phyloP scores from a whole-genome alignment of 108 stramenopile species.

The Chaetoceros muelleri region DNA sequence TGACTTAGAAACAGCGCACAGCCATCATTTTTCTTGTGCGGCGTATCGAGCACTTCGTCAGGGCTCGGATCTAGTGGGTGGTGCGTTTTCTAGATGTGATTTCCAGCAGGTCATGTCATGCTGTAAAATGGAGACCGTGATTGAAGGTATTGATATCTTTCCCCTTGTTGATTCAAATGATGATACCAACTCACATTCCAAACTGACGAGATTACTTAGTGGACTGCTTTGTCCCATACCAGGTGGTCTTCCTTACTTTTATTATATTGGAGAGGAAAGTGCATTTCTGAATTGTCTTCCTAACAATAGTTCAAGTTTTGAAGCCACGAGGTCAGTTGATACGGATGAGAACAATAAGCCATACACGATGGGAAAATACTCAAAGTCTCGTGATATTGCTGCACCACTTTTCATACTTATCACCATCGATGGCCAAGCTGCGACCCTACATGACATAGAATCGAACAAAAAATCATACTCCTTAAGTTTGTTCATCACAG shows the following conservation, averaged over 20 bases:
- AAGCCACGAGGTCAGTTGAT: too few relatives aligned
- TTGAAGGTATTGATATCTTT: conserved; percentile 1
- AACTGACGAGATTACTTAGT: not conserved
- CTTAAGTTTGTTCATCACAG: conserved; percentile 13
- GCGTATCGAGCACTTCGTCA: conserved; percentile 44
- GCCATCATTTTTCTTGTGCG: conserved; percentile 37
- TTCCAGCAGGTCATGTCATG: not conserved
- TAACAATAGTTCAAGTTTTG: too few relatives aligned
- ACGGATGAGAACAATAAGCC: too few relatives aligned
- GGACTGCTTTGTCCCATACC: not conserved
- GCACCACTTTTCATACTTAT: not conserved
- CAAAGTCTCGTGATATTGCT: not conserved
- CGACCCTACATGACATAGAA: conserved; percentile 7
- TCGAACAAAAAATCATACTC: conserved; percentile 15
- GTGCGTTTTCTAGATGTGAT: not conserved
- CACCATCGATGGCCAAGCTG: conserved; percentile 1
- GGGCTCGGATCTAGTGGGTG: not conserved
- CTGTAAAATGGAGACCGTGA: conserved; percentile 15
- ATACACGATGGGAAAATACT: not conserved
- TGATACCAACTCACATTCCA: not conserved
- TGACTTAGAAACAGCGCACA: conserved; percentile 32
- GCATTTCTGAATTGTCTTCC: not conserved
- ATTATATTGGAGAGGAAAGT: not conserved
- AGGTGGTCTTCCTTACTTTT: not conserved
- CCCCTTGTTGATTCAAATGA: not conserved